Evolutionary conservation across 257 asterid species (phyloP), one percentile per base, ranked within the genome.

Genomic region (Petrea volubilis): DNA sequence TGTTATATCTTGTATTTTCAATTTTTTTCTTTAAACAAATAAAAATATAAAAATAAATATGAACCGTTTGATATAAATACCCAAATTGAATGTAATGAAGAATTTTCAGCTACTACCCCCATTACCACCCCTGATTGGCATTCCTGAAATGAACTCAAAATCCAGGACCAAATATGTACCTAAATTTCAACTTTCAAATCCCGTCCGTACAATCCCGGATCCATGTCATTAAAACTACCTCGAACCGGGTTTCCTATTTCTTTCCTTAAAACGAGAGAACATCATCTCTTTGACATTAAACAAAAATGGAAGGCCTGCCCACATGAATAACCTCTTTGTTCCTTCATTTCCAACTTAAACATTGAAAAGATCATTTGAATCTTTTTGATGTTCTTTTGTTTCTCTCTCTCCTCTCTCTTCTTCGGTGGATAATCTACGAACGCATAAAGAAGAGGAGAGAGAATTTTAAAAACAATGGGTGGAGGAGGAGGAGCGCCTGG

Each of bases 161-260:
- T 47, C 64, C 57, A 25, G 5, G 36, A 31, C 33, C 61, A 11
- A 62, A 27, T 29, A 24, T 40, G 6, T 24, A 51, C 43, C 50
- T 40, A 31, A 15, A 3, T 46, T 71, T 55, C 46, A 34, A 61
- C 56, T 15, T 43, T 38, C 56, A 67, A 40, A 43, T 65, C 27
- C 49, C 57, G 49, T 77, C 82, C 84, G 70, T 78, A 73, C 80
- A 76, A 70, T 55, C 27, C 79, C 77, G 80, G 85, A 74, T 68
- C 63, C 73, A 40, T 81, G 62, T 73, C 12, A 80, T 74, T 76
- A 15, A 33, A 73, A 71, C 76, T 7, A 40, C 63, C 56, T 64
- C 49, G 62, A 60, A 62, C 78, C 82, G 82, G 71, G n/a, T 50
- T 11, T 13, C 53, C 52, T 5, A 38, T 12, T 25, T 15, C 10